Evolutionary conservation across 306 rosid genomes (phyloP).

Genomic region (Citrullus amarus): DNA sequence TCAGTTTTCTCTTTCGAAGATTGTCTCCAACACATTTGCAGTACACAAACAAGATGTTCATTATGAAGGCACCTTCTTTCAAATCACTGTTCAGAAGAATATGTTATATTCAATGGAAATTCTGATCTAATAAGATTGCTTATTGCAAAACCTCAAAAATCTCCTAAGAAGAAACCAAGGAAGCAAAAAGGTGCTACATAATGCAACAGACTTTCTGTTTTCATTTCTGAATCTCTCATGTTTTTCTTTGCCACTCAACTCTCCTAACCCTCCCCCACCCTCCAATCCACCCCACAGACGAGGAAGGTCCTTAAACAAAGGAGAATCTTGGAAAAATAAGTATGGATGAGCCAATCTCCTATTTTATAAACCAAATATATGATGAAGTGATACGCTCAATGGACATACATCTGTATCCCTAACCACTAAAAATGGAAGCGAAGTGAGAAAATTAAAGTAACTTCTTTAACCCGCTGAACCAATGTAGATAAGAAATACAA

Average conservation of each 20-base stretch:
- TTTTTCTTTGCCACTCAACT: neutral
- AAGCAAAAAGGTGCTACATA: neutral
- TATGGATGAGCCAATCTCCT: neutral
- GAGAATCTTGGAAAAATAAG: neutral
- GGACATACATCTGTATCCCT: neutral
- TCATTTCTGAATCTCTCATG: neutral
- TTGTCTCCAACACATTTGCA: neutral
- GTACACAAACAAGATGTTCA: slow-evolving; percentile 2
- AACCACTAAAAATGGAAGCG: neutral
- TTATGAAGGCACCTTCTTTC: slow-evolving; percentile 4
- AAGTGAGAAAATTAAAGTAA: slow-evolving; percentile 1
- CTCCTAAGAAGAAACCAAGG: neutral
- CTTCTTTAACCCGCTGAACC: neutral
- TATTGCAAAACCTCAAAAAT: slow-evolving; percentile 2
- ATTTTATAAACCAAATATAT: neutral
- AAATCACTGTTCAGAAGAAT: neutral
- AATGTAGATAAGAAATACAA: slow-evolving; percentile 12
- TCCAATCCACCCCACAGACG: neutral
- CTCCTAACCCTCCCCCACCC: neutral
- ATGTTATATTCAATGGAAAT: neutral
- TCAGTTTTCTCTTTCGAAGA: neutral
- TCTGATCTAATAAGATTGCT: neutral
- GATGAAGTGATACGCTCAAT: neutral
- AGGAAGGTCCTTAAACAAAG: neutral
- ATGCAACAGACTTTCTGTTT: neutral